Evolutionary conservation across 2,329 filamentous ascomycete genomes (phyloP).

Genomic region (Ophiostoma sp.): DNA sequence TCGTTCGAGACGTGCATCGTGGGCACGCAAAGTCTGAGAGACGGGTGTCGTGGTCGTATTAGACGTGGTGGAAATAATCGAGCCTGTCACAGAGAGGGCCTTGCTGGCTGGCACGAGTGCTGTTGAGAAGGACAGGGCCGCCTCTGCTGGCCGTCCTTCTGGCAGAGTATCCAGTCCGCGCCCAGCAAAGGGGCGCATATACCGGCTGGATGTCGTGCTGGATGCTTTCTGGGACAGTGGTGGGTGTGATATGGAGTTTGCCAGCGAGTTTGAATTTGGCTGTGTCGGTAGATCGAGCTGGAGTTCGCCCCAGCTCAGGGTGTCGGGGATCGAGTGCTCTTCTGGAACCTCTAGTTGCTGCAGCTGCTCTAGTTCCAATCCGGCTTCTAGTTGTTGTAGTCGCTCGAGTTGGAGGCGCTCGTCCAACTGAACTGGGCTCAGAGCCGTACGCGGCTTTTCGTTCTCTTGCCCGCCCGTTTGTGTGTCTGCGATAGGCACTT

Average conservation of each 20-base stretch:
- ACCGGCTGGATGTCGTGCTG: constrained; percentile 31
- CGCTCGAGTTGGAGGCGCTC: constrained; percentile 33
- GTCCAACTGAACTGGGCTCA: constrained; percentile 45
- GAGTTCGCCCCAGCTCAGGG: constrained; percentile 43
- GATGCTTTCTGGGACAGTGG: constrained; percentile 28
- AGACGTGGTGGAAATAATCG: constrained; percentile 28
- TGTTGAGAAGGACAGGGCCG: background rate
- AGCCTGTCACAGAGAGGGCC: background rate
- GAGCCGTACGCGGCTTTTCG: constrained; percentile 43
- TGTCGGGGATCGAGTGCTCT: constrained; percentile 47
- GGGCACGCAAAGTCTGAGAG: constrained; percentile 47
- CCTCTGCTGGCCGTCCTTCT: constrained; percentile 26
- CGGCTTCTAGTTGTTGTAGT: constrained; percentile 32
- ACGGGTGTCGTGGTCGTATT: constrained; percentile 32
- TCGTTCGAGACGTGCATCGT: constrained; percentile 60
- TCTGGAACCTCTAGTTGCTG: constrained; percentile 23
- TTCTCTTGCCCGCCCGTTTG: constrained; percentile 43
- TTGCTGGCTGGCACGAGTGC: constrained; percentile 34
- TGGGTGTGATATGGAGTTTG: constrained; percentile 32
- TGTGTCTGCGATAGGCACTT: background rate
- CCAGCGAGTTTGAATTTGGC: background rate
- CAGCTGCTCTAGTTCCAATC: background rate
- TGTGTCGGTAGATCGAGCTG: constrained; percentile 23
- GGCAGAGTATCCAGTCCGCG: constrained; percentile 52
- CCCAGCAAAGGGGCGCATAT: constrained; percentile 51